phyloP scores from a whole-genome alignment of 164 flowering plant species.

The Vitis rupestris region DNA sequence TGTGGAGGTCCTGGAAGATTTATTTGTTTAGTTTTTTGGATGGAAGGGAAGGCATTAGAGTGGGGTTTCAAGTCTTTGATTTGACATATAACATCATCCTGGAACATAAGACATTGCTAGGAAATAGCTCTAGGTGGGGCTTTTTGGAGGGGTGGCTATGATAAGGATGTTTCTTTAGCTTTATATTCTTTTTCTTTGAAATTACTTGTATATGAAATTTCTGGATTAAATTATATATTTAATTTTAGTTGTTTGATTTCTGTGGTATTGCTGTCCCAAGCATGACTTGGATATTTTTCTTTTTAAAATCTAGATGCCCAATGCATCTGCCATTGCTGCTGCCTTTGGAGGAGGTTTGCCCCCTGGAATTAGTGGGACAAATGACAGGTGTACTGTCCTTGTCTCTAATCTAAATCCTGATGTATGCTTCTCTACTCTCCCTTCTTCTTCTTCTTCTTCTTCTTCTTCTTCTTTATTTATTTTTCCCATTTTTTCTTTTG shows the following conservation, averaged over 20 bases:
- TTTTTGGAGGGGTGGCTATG: too few relatives aligned
- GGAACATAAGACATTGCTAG: not conserved
- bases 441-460: not conserved
- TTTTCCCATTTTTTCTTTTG: not conserved
- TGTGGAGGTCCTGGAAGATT: not conserved
- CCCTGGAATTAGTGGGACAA: conserved; percentile 92
- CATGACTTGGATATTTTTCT: conserved; percentile 1
- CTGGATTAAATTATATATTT: not conserved
- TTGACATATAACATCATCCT: too few relatives aligned
- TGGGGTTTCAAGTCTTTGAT: too few relatives aligned
- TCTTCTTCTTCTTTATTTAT: too few relatives aligned
- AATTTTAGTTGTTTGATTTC: not conserved
- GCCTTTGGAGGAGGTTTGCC: conserved; percentile 96
- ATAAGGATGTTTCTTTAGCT: too few relatives aligned
- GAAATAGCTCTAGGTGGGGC: too few relatives aligned
- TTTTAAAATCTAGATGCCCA: conserved; percentile 59
- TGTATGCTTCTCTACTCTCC: conserved; percentile 42
- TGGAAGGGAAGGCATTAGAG: too few relatives aligned
- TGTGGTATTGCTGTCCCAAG: not conserved
- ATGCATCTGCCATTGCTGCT: conserved; percentile 85
- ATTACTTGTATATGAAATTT: too few relatives aligned
- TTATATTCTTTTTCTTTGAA: too few relatives aligned
- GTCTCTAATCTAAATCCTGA: conserved; percentile 87
- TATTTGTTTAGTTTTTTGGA: not conserved
- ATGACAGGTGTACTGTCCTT: conserved; percentile 90